Conservation (phyloP, 2,329 filamentous ascomycete genomes). For the Bipolaris zeicola region DNA sequence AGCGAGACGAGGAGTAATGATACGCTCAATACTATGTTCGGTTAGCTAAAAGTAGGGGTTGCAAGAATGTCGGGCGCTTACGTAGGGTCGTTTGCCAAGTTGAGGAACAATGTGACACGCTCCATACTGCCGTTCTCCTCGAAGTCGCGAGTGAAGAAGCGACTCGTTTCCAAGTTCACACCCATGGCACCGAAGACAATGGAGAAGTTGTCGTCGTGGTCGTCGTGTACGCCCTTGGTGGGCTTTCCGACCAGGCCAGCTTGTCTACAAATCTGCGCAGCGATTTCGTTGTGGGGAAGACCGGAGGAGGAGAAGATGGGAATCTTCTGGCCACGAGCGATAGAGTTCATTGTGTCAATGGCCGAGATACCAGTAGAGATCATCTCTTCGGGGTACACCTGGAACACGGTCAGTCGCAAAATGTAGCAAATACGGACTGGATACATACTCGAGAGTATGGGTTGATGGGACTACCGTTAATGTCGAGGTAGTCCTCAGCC, state of each 20-base stretch:
- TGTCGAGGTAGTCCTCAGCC: conserved; percentile 97
- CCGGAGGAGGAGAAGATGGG: conserved; percentile 98
- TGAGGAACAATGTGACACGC: conserved; percentile 95
- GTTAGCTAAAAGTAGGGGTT: conserved; percentile 23
- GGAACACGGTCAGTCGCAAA: conserved; percentile 22
- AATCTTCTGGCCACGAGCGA: conserved; percentile 98
- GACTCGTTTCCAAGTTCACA: conserved; percentile 98
- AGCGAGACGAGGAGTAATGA: conserved; percentile 97
- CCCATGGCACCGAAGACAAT: conserved; percentile 99
- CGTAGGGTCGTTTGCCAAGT: conserved; percentile 99
- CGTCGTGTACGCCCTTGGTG: conserved; percentile 95
- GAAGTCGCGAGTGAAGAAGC: conserved; percentile 98
- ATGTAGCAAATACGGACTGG: conserved; percentile 17
- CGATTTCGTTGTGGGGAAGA: conserved; percentile 99
- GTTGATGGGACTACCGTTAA: conserved; percentile 99
- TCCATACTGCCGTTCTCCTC: conserved; percentile 99
- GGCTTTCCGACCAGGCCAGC: conserved; percentile 89
- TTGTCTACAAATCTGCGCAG: conserved; percentile 97
- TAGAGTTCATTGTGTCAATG: conserved; percentile 92
- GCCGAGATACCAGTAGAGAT: conserved; percentile 99
- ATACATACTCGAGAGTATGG: conserved; percentile 87
- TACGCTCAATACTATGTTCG: conserved; percentile 84
- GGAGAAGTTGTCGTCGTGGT: conserved; percentile 98
- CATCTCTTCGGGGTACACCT: conserved; percentile 99
- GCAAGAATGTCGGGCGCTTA: conserved; percentile 56